A percentile compares a stretch with the other conserved stretches of the same genome.
phyloP scores from a whole-genome alignment of 495 filamentous ascomycete species.

The Hyaloscypha finlandica region DNA sequence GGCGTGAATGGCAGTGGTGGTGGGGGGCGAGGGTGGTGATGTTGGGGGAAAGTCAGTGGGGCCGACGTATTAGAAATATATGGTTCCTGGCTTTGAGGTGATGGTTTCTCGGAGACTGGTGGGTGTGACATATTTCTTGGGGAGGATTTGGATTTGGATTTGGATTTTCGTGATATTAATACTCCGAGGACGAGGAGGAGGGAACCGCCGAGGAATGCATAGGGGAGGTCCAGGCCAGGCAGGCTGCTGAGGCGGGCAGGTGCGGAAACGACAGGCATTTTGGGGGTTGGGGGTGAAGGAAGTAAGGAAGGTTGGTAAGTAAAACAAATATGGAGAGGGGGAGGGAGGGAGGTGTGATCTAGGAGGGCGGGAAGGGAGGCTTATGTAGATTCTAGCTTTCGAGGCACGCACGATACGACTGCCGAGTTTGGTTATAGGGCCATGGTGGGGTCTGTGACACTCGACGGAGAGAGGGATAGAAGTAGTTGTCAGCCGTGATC shows the following conservation, averaged over 20 bases:
- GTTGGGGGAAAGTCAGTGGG: not conserved
- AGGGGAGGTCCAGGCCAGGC: not conserved
- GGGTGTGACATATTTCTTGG: not conserved
- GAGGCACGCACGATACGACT: not conserved
- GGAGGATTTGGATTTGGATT: not conserved
- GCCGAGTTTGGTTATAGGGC: not conserved
- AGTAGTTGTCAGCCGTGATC: slow-evolving; percentile 18
- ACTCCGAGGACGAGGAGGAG: slow-evolving; percentile 14
- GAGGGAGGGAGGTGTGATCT: not conserved
- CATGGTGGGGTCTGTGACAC: slow-evolving; percentile 8
- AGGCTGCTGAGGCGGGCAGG: not conserved
- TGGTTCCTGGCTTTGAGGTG: not conserved
- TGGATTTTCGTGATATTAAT: not conserved
- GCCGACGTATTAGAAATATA: not conserved
- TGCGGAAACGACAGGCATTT: slow-evolving; percentile 28
- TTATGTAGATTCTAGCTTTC: slow-evolving; percentile 15
- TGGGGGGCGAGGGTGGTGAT: slow-evolving; percentile 1
- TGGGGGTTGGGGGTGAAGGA: not conserved
- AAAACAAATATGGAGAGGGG: not conserved
- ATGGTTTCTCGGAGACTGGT: not conserved
- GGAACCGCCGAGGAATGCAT: not conserved
- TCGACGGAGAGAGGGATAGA: not conserved
- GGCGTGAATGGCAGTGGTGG: slow-evolving; percentile 17
- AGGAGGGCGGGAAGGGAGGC: not conserved
- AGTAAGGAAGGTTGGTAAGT: not conserved